A percentile compares a stretch with the other conserved stretches of the same genome.
These are phyloP conservation scores for Dactylellina sp. DNA, from an alignment of 2,329 filamentous ascomycete genomes.

Conservation along the genomic window DNA sequence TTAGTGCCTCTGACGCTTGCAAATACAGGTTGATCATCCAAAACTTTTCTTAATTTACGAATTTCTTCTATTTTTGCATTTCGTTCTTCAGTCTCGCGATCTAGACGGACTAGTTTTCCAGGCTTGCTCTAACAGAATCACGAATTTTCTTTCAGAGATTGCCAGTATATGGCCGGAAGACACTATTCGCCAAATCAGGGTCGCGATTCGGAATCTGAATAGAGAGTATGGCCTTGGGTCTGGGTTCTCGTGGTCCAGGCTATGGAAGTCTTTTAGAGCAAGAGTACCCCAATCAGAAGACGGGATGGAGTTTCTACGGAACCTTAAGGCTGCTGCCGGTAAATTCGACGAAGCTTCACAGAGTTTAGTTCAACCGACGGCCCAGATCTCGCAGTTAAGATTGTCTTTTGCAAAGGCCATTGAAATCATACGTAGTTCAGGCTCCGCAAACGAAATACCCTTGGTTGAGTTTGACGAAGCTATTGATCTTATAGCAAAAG, in stretches of 20 bases:
- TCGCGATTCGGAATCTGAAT: conserved; percentile 26
- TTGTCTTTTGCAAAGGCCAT: conserved; percentile 42
- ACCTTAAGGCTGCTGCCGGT: conserved; percentile 26
- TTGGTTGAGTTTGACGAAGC: conserved; percentile 40
- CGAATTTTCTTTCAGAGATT: conserved; percentile 15
- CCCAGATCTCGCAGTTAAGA: conserved; percentile 35
- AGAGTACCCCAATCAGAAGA: conserved; percentile 45
- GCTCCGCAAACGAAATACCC: conserved; percentile 13
- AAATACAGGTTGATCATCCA: neutral
- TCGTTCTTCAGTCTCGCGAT: conserved; percentile 18
- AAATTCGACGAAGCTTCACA: conserved; percentile 40
- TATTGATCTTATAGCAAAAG: conserved; percentile 13
- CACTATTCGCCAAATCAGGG: conserved; percentile 26
- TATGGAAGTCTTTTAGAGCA: conserved; percentile 40
- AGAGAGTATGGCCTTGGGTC: conserved; percentile 45
- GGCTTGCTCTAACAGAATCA: conserved; percentile 49
- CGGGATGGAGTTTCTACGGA: conserved; percentile 30
- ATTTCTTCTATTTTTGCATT: conserved; percentile 29
- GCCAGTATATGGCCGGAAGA: conserved; percentile 18
- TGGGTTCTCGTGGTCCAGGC: conserved; percentile 47
- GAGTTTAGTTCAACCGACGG: conserved; percentile 24
- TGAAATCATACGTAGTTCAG: conserved; percentile 23
- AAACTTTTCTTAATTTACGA: conserved; percentile 28
- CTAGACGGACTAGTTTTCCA: conserved; percentile 45
- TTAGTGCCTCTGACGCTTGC: neutral